Conservation (phyloP, 2,329 filamentous ascomycete genomes). For the Colletotrichum scovillei region DNA sequence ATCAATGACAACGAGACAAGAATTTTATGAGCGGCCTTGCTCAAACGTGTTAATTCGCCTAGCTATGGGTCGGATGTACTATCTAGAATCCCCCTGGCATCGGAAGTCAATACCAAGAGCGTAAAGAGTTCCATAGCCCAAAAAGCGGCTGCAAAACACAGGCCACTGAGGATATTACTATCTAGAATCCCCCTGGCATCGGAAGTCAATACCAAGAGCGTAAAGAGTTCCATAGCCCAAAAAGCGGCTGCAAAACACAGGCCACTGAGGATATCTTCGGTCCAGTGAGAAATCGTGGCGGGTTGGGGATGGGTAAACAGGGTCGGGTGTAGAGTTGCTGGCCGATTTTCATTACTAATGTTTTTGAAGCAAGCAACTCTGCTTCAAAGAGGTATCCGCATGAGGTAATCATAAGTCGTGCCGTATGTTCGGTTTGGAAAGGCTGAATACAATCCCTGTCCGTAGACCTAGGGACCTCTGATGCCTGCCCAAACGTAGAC, state of each 20-base stretch:
- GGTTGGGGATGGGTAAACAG: constrained; percentile 8
- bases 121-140: constrained; percentile 27
- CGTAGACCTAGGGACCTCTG: constrained; percentile 25
- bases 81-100: constrained; percentile 27
- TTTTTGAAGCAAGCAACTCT: constrained; percentile 30
- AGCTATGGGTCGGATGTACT: constrained; percentile 25
- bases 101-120: constrained; percentile 23
- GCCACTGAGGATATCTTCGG: constrained; percentile 24
- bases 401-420: constrained; percentile 31
- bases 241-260: constrained; percentile 14
- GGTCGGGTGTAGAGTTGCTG: constrained; percentile 20
- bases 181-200: constrained; percentile 24
- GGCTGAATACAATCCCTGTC: constrained; percentile 23
- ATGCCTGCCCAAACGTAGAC: constrained; percentile 34
- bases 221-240: constrained; percentile 27
- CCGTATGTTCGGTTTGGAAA: constrained; percentile 33
- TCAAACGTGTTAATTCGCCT: constrained; percentile 23
- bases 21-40: constrained; percentile 26
- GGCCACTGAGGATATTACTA: constrained; percentile 26
- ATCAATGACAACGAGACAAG: neutral
- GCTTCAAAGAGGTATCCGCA: constrained; percentile 37
- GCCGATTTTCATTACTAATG: constrained; percentile 35
- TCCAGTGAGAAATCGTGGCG: constrained; percentile 14
- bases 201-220: constrained; percentile 25
- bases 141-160: constrained; percentile 14